Percentiles rank a stretch among this genome's conserved stretches.
Conservation (phyloP, 108 stramenopile species). For the Skeletonema tropicum region DNA sequence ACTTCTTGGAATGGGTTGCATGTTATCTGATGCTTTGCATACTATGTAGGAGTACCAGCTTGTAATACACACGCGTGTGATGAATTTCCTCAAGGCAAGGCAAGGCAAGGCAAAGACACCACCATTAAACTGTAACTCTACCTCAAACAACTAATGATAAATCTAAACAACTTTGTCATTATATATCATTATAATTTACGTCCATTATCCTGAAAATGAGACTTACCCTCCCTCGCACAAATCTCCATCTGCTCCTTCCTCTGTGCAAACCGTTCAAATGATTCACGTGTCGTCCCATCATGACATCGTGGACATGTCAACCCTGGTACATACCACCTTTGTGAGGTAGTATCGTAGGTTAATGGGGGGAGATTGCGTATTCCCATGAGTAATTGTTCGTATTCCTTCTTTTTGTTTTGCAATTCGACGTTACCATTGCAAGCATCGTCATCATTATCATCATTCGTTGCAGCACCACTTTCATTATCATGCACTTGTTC, state of each 20-base stretch:
- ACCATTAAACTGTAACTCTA: too few species aligned
- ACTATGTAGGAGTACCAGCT: too few species aligned
- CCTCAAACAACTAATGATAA: too few species aligned
- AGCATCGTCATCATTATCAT: not conserved
- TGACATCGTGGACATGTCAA: conserved; percentile 51
- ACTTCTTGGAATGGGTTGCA: too few species aligned
- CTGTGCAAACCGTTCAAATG: conserved; percentile 43
- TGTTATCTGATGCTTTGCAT: too few species aligned
- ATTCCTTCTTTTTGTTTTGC: not conserved
- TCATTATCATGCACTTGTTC: not conserved
- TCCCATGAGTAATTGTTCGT: not conserved
- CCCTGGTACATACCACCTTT: conserved; percentile 35
- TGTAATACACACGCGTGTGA: too few species aligned
- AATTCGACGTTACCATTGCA: not conserved
- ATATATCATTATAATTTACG: not conserved
- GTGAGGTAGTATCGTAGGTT: conserved; percentile 14
- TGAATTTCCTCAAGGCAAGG: too few species aligned
- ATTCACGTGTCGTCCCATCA: conserved; percentile 32
- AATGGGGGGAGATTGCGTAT: conserved; percentile 36
- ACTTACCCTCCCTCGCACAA: conserved; percentile 39
- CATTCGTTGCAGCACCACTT: not conserved
- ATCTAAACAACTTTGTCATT: too few species aligned
- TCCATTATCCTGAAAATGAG: conserved; percentile 37
- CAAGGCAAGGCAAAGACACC: too few species aligned
- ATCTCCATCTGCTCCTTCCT: conserved; percentile 38